A percentile compares a stretch with the other conserved stretches of the same genome.
These are phyloP conservation scores for Oleoguttula mirabilis DNA, from an alignment of 495 filamentous ascomycete genomes.

Conservation along the genomic window DNA sequence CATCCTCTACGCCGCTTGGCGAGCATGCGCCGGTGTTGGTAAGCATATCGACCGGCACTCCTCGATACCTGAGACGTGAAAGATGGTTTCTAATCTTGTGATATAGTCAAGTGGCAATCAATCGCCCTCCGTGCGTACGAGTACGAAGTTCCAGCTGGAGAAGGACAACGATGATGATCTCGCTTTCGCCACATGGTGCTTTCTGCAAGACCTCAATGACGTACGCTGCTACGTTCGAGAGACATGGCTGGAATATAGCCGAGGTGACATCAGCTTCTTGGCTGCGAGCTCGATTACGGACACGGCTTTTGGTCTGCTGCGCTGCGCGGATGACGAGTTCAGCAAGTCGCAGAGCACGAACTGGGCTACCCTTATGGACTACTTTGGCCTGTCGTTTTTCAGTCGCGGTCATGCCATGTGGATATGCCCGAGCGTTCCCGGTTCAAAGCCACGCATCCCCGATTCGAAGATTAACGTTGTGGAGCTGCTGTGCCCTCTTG, in stretches of 20 bases:
- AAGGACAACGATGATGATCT: too few species aligned
- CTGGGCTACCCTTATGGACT: background rate
- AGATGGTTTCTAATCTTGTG: too few species aligned
- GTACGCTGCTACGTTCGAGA: background rate
- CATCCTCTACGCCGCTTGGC: background rate
- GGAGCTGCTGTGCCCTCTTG: too few species aligned
- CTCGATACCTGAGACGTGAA: too few species aligned
- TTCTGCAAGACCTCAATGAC: slow-evolving; percentile 3
- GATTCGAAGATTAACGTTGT: too few species aligned
- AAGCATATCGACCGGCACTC: too few species aligned
- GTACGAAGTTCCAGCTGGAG: too few species aligned
- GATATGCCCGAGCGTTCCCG: too few species aligned
- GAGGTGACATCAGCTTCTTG: slow-evolving; percentile 5
- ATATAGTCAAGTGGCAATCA: too few species aligned
- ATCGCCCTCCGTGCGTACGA: too few species aligned
- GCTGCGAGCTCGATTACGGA: slow-evolving; percentile 2
- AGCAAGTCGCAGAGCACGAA: background rate
- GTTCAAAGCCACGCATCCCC: too few species aligned
- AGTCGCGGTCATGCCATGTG: background rate
- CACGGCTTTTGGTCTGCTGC: slow-evolving; percentile 5
- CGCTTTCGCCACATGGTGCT: background rate
- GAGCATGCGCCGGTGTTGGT: too few species aligned
- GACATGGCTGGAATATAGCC: slow-evolving; percentile 3
- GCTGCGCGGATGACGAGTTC: slow-evolving; percentile 2
- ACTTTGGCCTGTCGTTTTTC: background rate